These are phyloP conservation scores for Gillenia trifoliata DNA, from an alignment of 306 rosid genomes.

Conservation along the genomic window DNA sequence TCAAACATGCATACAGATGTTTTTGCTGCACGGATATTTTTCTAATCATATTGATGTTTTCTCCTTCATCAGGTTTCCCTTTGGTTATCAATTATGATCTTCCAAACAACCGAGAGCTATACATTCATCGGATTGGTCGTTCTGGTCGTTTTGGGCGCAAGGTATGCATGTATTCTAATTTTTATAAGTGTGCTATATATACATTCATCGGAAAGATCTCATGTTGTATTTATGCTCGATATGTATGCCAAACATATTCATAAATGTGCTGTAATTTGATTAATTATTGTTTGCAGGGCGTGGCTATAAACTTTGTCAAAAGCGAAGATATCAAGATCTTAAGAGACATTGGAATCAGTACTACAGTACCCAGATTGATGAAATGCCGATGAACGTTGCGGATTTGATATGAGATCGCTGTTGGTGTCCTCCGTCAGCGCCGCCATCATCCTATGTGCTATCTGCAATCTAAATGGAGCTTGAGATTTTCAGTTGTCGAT, in stretches of 20 bases:
- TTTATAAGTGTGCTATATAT: too few species aligned
- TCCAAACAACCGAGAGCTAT: too few species aligned
- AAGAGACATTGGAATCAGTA: conserved; percentile 90
- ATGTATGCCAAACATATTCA: too few species aligned
- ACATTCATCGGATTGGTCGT: conserved; percentile 94
- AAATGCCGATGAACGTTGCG: conserved; percentile 97
- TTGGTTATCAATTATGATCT: conserved; percentile 92
- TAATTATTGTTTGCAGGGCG: conserved; percentile 73
- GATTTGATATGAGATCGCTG: conserved; percentile 54
- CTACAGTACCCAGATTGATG: conserved; percentile 94
- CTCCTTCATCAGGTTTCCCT: conserved; percentile 57
- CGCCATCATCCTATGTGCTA: too few species aligned
- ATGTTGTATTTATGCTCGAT: too few species aligned
- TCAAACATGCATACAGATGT: too few species aligned
- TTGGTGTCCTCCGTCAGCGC: background rate
- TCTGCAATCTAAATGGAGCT: too few species aligned
- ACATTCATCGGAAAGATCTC: too few species aligned
- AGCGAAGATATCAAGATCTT: conserved; percentile 91
- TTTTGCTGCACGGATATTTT: background rate
- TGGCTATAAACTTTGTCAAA: conserved; percentile 89
- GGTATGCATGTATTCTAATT: conserved; percentile 35
- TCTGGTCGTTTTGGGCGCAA: conserved; percentile 99
- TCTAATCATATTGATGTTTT: background rate
- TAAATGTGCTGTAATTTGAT: background rate
- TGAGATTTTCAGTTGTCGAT: too few species aligned